Conservation (phyloP, 805 yeast genomes). For the Candida silvatica region DNA sequence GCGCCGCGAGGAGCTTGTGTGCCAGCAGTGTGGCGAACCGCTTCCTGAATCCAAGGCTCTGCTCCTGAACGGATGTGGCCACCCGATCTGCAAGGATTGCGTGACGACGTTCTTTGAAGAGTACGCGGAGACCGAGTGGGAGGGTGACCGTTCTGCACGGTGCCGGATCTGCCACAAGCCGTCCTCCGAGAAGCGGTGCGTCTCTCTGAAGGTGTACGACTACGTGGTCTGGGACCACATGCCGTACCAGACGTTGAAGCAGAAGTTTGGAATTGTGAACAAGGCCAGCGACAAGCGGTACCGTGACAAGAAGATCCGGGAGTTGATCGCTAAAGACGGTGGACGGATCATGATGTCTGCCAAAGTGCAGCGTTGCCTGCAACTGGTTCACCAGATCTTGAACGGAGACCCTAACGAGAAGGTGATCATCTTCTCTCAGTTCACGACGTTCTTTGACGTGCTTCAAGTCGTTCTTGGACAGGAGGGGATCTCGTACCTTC, state of each 20-base stretch:
- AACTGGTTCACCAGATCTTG: slow-evolving; percentile 45
- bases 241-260: slow-evolving; percentile 17
- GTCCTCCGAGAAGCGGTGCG: slow-evolving; percentile 29
- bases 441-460: slow-evolving; percentile 70
- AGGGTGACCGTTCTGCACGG: slow-evolving; percentile 29
- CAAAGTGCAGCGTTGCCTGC: slow-evolving; percentile 56
- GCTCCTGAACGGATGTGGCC: slow-evolving; percentile 64
- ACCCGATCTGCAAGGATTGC: slow-evolving; percentile 57
- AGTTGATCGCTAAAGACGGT: slow-evolving; percentile 22
- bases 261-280: slow-evolving; percentile 13
- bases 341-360: slow-evolving; percentile 53
- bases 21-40: slow-evolving; percentile 61
- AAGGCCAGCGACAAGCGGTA: slow-evolving; percentile 17
- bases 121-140: slow-evolving; percentile 26
- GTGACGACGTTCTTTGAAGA: slow-evolving; percentile 42
- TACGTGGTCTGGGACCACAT: slow-evolving; percentile 28
- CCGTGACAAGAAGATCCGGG: slow-evolving; percentile 19
- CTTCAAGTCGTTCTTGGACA: slow-evolving; percentile 42
- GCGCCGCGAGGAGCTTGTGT: slow-evolving; percentile 33
- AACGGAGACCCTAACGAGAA: slow-evolving; percentile 54
- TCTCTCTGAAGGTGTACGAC: slow-evolving; percentile 45
- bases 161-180: slow-evolving; percentile 47
- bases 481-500: slow-evolving; percentile 38
- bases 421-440: slow-evolving; percentile 77
- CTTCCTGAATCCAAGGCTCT: slow-evolving; percentile 32